Evolutionary conservation across 2,329 filamentous ascomycete species (phyloP), one percentile per base, ranked within the genome.

Genomic region (Aspergillus thermomutatus): DNA sequence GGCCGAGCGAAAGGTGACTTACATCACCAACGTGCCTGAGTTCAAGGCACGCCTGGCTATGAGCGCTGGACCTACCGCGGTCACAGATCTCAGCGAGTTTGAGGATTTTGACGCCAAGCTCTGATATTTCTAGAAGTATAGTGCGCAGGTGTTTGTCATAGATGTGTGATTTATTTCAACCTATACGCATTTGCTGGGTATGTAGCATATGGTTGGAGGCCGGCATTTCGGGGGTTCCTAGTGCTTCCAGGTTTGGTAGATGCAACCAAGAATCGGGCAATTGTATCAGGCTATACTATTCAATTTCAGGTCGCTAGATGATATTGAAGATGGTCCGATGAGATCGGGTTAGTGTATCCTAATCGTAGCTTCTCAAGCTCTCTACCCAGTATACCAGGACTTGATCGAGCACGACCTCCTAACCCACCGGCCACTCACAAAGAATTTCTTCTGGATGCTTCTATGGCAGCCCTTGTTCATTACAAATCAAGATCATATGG

Each of bases 51-150:
- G 84, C 14, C 79, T 97, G 66, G 79, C 83, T 57, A 83, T 91
- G 27, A 94, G 87, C 61, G 81, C 83, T 23, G 93, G 90, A 0
- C 85, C 92, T 1, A 82, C 82, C 59, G 84, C 92, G 0, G 84
- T 90, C 28, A 87, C 83, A 68, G 88, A 94, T 63, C 74, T 97
- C 55, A 88, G 82, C 60, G 89, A 92, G 68, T 97, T 93, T 73
- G 90, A 96, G 71, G 93, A 97, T 58, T 80, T 87, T 58, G 91
- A 90, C 61, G 78, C 90, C 14, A 97, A 97, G 78, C 81, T 97
- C 56, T 93, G 72, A 82, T 48, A 3, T 10, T 27, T 45, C 34
- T 19, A 25, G 21, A 14, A 23, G 9, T 4, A 26, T 23, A 46
- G 9, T 23, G 4, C 21, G 10, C 19, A 26, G 10, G 5, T 46